Base-by-base conservation (phyloP, 805 yeast species). In the Candida tammaniensis region DNA sequence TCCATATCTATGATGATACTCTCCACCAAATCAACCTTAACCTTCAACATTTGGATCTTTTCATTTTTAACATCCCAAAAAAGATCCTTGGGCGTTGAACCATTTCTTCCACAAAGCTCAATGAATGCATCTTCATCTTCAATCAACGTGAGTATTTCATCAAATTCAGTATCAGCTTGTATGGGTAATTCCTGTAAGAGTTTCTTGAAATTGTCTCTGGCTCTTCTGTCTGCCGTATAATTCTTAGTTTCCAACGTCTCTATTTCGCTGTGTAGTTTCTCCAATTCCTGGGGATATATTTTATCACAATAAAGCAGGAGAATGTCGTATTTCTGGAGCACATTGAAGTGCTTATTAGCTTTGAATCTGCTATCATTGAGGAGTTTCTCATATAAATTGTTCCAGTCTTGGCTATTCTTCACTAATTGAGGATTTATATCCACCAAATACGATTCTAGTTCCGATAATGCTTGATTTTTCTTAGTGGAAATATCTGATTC, bases 31-130 rank as follows among this genome's bases (percentile, higher is more conserved):
- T 80, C 86, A 35, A 74, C 74, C 49, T 78, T 76, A 15, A 79
- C 76, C 39, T 70, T 72, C 28, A 84, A 51, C 1, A 67, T 49
- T 35, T 78, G 73, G 21, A 72, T 68, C 46, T 76, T 78, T 36
- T 76, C 80, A 45, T 82, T 88, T 3, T 82, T 69, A 0, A 73
- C 48, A 53, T 88, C 95, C 75, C 86, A 74, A 53, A 82, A 87
- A 25, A 85, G 57, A 43, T 87, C 95, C 26, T 80, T 50, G 1
- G 95, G 82, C 1, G 79, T 71, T 0, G 96, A 86, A 0, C 96
- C 95, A 28, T 74, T 67, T 35, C 88, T 70, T 0, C 94, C 95
- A 37, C 87, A 68, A 23, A 87, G 43, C 15, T 70, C 76, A 11
- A 74, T 48, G 49, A 82, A 87, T 11, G 76, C 59, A 29, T 64